A percentile compares a stretch with the other conserved stretches of the same genome.
phyloP scores from a whole-genome alignment of 495 filamentous ascomycete genomes.

The Penicillium salamii region DNA sequence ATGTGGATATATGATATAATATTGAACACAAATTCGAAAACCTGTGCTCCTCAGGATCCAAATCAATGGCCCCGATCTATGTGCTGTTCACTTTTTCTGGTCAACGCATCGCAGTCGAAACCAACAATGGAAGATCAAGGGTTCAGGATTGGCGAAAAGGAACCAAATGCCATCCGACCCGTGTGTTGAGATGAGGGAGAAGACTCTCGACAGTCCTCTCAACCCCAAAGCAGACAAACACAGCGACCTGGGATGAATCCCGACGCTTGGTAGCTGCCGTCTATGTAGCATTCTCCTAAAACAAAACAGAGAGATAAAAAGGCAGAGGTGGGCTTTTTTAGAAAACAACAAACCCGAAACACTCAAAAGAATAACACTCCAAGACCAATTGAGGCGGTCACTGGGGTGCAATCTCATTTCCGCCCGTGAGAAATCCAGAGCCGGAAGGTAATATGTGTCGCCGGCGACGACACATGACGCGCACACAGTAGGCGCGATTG shows the following conservation, averaged over 20 bases:
- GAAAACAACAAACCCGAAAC: conserved; percentile 8
- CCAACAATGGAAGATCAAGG: conserved; percentile 19
- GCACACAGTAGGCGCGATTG: conserved; percentile 15
- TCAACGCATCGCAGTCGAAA: conserved; percentile 21
- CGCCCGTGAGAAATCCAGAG: conserved; percentile 34
- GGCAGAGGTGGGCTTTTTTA: neutral
- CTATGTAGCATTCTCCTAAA: neutral
- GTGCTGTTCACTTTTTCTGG: conserved; percentile 33
- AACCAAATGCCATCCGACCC: conserved; percentile 36
- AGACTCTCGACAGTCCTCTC: neutral
- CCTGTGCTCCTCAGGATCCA: conserved; percentile 23
- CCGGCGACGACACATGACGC: conserved; percentile 9
- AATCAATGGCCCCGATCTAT: conserved; percentile 13
- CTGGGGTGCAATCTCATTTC: no score
- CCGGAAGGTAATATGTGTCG: conserved; percentile 23
- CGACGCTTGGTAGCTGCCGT: conserved; percentile 8
- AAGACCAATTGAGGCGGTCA: no score
- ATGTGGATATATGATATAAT: conserved; percentile 10
- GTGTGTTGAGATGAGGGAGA: conserved; percentile 14
- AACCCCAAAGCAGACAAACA: neutral
- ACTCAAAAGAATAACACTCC: neutral
- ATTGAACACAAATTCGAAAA: conserved; percentile 16
- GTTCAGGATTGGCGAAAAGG: conserved; percentile 32
- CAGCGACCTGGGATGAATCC: conserved; percentile 5
- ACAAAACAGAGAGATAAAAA: conserved; percentile 7